phyloP scores from a whole-genome alignment of 2,329 filamentous ascomycete species.

The Xylaria sp. region DNA sequence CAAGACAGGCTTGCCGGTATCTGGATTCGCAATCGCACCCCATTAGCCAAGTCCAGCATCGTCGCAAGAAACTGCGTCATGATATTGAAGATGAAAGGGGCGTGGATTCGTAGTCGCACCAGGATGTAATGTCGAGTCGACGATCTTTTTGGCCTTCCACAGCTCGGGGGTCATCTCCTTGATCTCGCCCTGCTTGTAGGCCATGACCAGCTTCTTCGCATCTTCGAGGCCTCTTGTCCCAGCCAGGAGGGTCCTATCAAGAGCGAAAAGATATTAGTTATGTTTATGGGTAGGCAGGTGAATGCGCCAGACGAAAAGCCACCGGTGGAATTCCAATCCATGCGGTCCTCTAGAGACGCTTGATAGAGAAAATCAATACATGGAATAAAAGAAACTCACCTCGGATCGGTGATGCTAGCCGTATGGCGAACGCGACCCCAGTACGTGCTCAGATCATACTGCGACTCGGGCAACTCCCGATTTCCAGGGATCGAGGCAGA shows the following conservation, averaged over 20 bases:
- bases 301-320: too few relatives aligned
- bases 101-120: conserved; percentile 59
- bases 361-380: too few relatives aligned
- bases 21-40: conserved; percentile 52
- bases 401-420: conserved; percentile 89
- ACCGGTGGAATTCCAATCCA: too few relatives aligned
- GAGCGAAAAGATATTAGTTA: conserved; percentile 26
- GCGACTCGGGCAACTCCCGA: conserved; percentile 87
- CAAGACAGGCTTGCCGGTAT: conserved; percentile 90
- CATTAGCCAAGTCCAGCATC: conserved; percentile 22
- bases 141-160: conserved; percentile 95
- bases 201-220: conserved; percentile 80
- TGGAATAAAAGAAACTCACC: conserved; percentile 64
- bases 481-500: conserved; percentile 68
- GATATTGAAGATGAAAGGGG: background rate
- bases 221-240: conserved; percentile 78
- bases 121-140: conserved; percentile 94
- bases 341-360: too few relatives aligned
- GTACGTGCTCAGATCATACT: conserved; percentile 92
- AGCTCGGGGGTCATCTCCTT: conserved; percentile 85
- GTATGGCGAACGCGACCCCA: conserved; percentile 93
- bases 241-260: conserved; percentile 81
- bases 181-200: conserved; percentile 86
- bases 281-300: background rate
- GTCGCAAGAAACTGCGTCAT: too few relatives aligned